These are phyloP conservation scores for Suhomyces coccinellae DNA, from an alignment of 1,139 yeast genomes.

Conservation along the genomic window DNA sequence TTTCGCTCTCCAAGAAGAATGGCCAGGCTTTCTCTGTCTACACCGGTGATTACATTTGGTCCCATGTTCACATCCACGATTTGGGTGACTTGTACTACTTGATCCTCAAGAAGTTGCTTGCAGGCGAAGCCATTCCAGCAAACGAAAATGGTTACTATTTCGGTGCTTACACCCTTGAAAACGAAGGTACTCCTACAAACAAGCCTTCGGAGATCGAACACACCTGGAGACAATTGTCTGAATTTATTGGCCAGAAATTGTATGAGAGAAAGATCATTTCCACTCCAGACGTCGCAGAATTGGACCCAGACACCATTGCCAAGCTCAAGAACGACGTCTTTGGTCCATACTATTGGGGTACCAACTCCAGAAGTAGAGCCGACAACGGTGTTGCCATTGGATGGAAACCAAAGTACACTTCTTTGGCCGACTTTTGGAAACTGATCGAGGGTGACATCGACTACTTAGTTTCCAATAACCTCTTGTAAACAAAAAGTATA, in stretches of 20 bases:
- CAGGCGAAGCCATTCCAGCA: slow-evolving; percentile 26
- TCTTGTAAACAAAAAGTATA: too few relatives aligned
- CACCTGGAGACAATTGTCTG: slow-evolving; percentile 34
- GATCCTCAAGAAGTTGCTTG: slow-evolving; percentile 23
- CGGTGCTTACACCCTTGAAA: slow-evolving; percentile 24
- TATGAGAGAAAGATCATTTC: slow-evolving; percentile 16
- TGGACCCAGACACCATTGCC: slow-evolving; percentile 20
- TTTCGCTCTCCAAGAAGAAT: slow-evolving; percentile 22
- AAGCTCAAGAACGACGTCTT: slow-evolving; percentile 17
- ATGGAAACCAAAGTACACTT: slow-evolving; percentile 25
- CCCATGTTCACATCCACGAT: slow-evolving; percentile 38
- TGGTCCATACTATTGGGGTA: slow-evolving; percentile 31
- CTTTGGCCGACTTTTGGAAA: slow-evolving; percentile 19
- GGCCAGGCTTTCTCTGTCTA: slow-evolving; percentile 32
- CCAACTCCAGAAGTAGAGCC: slow-evolving; percentile 32
- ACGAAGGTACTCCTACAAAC: slow-evolving; percentile 20
- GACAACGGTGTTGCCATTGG: slow-evolving; percentile 28
- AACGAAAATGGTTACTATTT: slow-evolving; percentile 40
- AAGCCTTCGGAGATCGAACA: slow-evolving; percentile 26
- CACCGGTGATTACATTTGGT: slow-evolving; percentile 37
- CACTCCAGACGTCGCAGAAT: slow-evolving; percentile 20
- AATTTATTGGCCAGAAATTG: slow-evolving; percentile 23
- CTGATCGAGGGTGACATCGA: slow-evolving; percentile 21
- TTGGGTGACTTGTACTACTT: slow-evolving; percentile 34
- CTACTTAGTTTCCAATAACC: slow-evolving; percentile 4